Evolutionary conservation across 2,329 filamentous ascomycete genomes (phyloP).

Genomic region (Emmonsiellopsis sp.): DNA sequence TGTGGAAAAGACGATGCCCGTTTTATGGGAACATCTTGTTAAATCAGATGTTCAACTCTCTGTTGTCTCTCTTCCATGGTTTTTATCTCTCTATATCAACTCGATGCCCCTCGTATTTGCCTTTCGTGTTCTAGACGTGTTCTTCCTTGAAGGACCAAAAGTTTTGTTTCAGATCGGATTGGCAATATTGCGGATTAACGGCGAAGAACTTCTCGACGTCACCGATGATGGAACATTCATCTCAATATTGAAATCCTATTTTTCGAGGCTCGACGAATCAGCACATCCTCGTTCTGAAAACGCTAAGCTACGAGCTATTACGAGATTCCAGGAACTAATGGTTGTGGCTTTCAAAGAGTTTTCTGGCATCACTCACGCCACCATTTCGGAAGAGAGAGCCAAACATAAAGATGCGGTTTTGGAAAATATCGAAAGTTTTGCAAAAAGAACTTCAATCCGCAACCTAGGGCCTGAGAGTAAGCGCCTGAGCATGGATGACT

Average conservation of each 20-base stretch:
- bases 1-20: constrained; percentile 98
- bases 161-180: constrained; percentile 94
- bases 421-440: constrained; percentile 93
- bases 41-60: constrained; percentile 96
- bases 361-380: constrained; percentile 85
- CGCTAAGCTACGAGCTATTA: constrained; percentile 85
- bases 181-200: constrained; percentile 94
- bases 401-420: constrained; percentile 93
- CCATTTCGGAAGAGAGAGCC: constrained; percentile 75
- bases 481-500: constrained; percentile 71
- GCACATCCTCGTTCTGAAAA: constrained; percentile 95
- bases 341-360: constrained; percentile 99
- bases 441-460: constrained; percentile 89
- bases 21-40: constrained; percentile 95
- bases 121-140: constrained; percentile 91
- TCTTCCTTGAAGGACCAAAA: constrained; percentile 96
- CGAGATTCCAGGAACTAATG: constrained; percentile 95
- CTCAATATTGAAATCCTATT: constrained; percentile 90
- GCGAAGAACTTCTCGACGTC: constrained; percentile 88
- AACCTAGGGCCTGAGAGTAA: constrained; percentile 97
- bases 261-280: constrained; percentile 84
- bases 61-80: constrained; percentile 95
- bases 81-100: constrained; percentile 96
- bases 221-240: constrained; percentile 95
- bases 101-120: constrained; percentile 98